Base-by-base conservation (phyloP, 1,284 basidiomycete species). In the Dichomitus squalens region DNA sequence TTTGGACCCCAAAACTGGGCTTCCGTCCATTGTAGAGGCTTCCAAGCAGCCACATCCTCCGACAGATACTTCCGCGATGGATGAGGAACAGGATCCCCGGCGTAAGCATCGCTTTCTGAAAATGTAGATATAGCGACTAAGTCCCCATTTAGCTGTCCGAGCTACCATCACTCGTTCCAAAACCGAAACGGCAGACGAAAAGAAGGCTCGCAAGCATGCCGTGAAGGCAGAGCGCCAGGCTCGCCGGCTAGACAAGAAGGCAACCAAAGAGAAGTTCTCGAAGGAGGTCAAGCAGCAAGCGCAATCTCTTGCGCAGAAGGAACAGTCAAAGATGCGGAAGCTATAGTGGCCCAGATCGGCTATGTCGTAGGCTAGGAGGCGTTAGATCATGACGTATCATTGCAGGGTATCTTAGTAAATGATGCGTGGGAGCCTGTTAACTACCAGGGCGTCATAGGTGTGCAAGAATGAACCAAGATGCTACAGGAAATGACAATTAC, bases 161-260 rank as follows among this genome's bases (percentile, higher is more conserved):
- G 73, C 76, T 56, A 85, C 88, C 1, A 72, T 93, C 52, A 75
- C 83, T n/a, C 83, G 96, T 23, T 77, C 86, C 0, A 88, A 88
- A 61, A 80, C 87, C 61, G 97, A 99, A 75, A 82, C 86, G 3
- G 85, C 85, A 55, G 95, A 95, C 64, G 94, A 93, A 44, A 94
- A 93, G 73, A 94, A 88, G 68, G 85, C 86, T 0, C 85, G 97
- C 20, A 99, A 99, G 73, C 80, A 85, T n/a, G 88, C 87, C 0
- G 85, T 95, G 35, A 99, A 98, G 73, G 83, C 81, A 7, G 90
- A 93, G 63, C 83, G 91, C 58, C 88, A 90, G 64, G 74, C 77
- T 35, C 85, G 95, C 39, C 81, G 95, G 43, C 78, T 73, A 12
- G 90, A 94, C 70, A 98, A 96, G 77, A 96, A 93, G 72, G 74